Base-by-base conservation (phyloP, 1,284 basidiomycete species). In the Cryptococcus hybrid region DNA sequence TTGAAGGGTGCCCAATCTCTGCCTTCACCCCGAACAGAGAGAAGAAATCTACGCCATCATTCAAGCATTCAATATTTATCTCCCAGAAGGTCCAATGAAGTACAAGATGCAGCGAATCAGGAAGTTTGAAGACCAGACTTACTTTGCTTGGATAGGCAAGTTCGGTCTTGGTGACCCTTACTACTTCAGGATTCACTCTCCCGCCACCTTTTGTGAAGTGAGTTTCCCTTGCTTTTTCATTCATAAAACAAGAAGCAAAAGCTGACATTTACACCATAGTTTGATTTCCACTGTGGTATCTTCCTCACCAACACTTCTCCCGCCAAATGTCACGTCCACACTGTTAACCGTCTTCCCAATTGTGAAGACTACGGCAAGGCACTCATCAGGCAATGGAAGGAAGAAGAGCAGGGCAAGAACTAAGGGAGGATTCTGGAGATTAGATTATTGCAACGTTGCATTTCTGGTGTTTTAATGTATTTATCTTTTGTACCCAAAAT, bases 101-200 rank as follows among this genome's bases (percentile, higher is more conserved):
- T 59, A 62, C 48, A 58, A 63, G 39, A 67, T 75, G 68, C 46
- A 45, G 30, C 63, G 61, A n/a, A 35, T 76, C 7, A 46, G 56
- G 45, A 2, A 48, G 35, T 54, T 51, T 47, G 65, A 71, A 58
- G 62, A 65, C 53, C 24, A 70, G 56, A 74, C 72, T 9, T 75
- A 70, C 58, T 75, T 76, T 55, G 66, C 67, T 18, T 75, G 75
- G 75, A 74, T 74, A 18, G 75, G 75, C 18, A 64, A 68, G 45
- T 74, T 62, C 42, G 70, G 70, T 13, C 56, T 69, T 40, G 67
- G 65, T 24, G 73, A 75, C 58, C 70, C 75, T 7, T 77, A 75
- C 65, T 77, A 77, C 57, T 77, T 66, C 58, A 59, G 75, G 34
- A 72, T 77, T 9, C 74, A 75, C 53, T 69, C 67, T 30, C 74